phyloP scores from a whole-genome alignment of 2,329 filamentous ascomycete species.

The Pestalotiopsis sp. region DNA sequence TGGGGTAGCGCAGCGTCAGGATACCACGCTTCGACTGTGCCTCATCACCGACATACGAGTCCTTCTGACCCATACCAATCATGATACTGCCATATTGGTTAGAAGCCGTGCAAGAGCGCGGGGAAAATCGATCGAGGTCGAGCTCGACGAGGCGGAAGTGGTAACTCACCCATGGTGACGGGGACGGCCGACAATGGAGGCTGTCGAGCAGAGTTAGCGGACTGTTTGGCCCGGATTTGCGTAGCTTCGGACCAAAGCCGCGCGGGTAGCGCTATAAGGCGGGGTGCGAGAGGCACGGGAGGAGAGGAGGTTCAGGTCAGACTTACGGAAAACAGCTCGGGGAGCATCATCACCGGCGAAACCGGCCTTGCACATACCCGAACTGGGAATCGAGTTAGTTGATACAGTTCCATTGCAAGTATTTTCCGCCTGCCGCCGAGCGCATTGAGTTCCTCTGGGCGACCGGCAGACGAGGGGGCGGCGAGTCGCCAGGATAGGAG shows the following conservation, averaged over 20 bases:
- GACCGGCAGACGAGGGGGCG: slow-evolving; percentile 11
- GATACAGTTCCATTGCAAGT: slow-evolving; percentile 4
- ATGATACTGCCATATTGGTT: slow-evolving; percentile 76
- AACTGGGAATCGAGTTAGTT: slow-evolving; percentile 61
- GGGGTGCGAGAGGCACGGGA: slow-evolving; percentile 37
- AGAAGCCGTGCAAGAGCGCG: slow-evolving; percentile 25
- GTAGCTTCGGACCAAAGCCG: slow-evolving; percentile 16
- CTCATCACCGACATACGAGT: slow-evolving; percentile 99
- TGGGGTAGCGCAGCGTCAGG: slow-evolving; percentile 98
- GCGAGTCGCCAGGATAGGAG: slow-evolving; percentile 17
- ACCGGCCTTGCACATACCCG: slow-evolving; percentile 99
- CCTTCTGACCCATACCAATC: slow-evolving; percentile 99
- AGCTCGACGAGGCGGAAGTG: slow-evolving; percentile 5
- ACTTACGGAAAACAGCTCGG: slow-evolving; percentile 99
- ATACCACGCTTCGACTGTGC: slow-evolving; percentile 99
- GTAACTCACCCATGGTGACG: slow-evolving; percentile 96
- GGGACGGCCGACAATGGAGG: slow-evolving; percentile 99
- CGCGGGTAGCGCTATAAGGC: slow-evolving; percentile 34
- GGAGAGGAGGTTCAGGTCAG: slow-evolving; percentile 20
- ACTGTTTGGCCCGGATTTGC: slow-evolving; percentile 13
- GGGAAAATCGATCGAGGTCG: slow-evolving; percentile 14
- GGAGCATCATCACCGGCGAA: slow-evolving; percentile 99
- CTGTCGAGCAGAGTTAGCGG: slow-evolving; percentile 54
- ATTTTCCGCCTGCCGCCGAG: slow-evolving; percentile 13
- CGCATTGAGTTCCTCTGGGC: slow-evolving; percentile 17